Percentiles rank a stretch among this genome's conserved stretches.
phyloP scores from a whole-genome alignment of 805 yeast species.

The Candida sphagnicola region DNA sequence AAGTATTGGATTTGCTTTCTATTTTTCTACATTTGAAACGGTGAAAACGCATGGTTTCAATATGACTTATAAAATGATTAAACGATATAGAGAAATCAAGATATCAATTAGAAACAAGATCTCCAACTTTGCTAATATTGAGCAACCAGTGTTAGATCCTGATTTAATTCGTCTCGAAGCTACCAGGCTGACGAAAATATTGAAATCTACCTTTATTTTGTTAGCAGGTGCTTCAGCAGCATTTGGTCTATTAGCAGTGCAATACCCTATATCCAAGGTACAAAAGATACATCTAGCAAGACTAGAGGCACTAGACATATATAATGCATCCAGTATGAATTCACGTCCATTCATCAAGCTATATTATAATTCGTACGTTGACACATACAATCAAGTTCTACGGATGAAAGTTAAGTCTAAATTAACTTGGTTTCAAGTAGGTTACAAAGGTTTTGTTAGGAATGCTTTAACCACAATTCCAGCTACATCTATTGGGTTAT shows the following conservation, averaged over 20 bases:
- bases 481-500: conserved; percentile 80
- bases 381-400: conserved; percentile 62
- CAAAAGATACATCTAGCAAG: conserved; percentile 78
- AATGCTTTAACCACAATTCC: conserved; percentile 78
- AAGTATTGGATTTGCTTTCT: conserved; percentile 76
- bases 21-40: conserved; percentile 75
- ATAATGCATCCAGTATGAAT: conserved; percentile 32
- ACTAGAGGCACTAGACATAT: conserved; percentile 73
- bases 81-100: conserved; percentile 38
- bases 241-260: conserved; percentile 66
- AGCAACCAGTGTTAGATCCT: conserved; percentile 17
- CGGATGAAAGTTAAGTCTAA: conserved; percentile 52
- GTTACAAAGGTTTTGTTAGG: conserved; percentile 73
- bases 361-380: conserved; percentile 73
- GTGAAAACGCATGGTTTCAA: conserved; percentile 67
- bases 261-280: conserved; percentile 75
- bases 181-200: conserved; percentile 41
- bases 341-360: conserved; percentile 38
- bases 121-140: conserved; percentile 11
- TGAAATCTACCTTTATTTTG: conserved; percentile 66
- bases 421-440: conserved; percentile 57
- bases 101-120: conserved; percentile 33
- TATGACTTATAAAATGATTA: conserved; percentile 42
- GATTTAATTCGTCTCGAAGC: conserved; percentile 25
- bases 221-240: conserved; percentile 90